Evolutionary conservation across 495 filamentous ascomycete genomes (phyloP).

Genomic region (Ramalina intermedia): DNA sequence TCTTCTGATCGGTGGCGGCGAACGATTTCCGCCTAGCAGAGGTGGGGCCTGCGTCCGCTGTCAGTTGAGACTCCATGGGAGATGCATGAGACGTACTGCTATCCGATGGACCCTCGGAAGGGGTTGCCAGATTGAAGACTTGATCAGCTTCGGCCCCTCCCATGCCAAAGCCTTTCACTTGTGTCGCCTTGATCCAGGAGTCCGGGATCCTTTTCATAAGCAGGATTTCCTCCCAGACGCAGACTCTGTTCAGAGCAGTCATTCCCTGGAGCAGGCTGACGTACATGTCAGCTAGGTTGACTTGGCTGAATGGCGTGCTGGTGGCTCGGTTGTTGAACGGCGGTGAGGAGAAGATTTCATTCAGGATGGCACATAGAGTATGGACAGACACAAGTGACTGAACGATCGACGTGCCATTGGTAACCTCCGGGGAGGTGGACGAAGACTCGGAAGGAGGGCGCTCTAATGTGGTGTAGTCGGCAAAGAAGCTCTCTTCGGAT

Average conservation of each 20-base stretch:
- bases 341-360: constrained; percentile 53
- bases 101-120: neutral
- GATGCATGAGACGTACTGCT: neutral
- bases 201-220: constrained; percentile 53
- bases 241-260: constrained; percentile 59
- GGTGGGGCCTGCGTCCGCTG: neutral
- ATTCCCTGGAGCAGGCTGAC: constrained; percentile 50
- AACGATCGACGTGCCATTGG: constrained; percentile 54
- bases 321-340: constrained; percentile 45
- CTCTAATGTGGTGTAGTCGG: constrained; percentile 35
- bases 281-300: constrained; percentile 75
- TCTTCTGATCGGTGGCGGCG: constrained; percentile 29
- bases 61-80: neutral
- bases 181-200: constrained; percentile 50
- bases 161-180: constrained; percentile 32
- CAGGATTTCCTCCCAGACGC: constrained; percentile 69
- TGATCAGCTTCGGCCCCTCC: constrained; percentile 31
- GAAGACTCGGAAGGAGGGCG: constrained; percentile 12
- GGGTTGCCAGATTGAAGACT: constrained; percentile 18
- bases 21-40: constrained; percentile 2
- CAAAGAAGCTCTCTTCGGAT: constrained; percentile 47
- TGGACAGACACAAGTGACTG: constrained; percentile 67
- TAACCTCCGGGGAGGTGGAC: constrained; percentile 17
- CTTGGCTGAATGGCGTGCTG: constrained; percentile 47
- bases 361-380: constrained; percentile 54